Base-by-base conservation (phyloP, 2,329 filamentous ascomycete genomes). In the Acarospora socialis region DNA sequence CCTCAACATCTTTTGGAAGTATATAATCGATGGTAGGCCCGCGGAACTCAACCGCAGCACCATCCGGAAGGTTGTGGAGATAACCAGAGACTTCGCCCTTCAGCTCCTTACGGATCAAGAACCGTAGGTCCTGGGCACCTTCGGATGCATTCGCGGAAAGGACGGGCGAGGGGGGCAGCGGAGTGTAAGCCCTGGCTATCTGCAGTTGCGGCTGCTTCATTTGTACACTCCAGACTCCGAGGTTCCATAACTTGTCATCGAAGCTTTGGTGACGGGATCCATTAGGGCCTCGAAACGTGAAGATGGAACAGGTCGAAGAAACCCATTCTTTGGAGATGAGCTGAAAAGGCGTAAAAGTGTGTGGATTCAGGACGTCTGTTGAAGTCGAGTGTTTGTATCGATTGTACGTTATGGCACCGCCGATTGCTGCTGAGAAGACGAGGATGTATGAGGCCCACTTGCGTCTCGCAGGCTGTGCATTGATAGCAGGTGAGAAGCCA, bases 121-220 rank as follows among this genome's bases (percentile, higher is more conserved):
- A n/a, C n/a, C n/a, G n/a, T 72, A 7, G 70, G 65, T 44, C 93
- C 73, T 37, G 67, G 69, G n/a, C 86, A 73, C 32, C 95, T 76
- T 39, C 92, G 67, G 39, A 95, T 76, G 6, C 78, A 65, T 33
- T 93, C 47, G 2, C 59, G 51, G 23, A 63, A 57, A 20, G 52
- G 42, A 19, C 53, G 45, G 21, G 53, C 16, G 31, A 16, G 0
- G 73, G 67, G 0, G 83, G 87, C 0, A 98, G 61, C 1, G 87
- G 84, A 3, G 90, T 95, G 56, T 98, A 98, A 36, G 83, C 76
- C 39, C 90, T 64, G 25, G 82, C 81, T 45, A 98, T 92, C 56
- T 94, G 86, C 35, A 95, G 59, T 52, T 93, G 77, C 2, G 90
- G 90, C 58, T 95, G 90, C 59, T 92, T 93, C 49, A 93, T 74